Evolutionary conservation across 1,284 basidiomycete genomes (phyloP), one percentile per base, ranked within the genome.

Genomic region (Puccinia novopanici): DNA sequence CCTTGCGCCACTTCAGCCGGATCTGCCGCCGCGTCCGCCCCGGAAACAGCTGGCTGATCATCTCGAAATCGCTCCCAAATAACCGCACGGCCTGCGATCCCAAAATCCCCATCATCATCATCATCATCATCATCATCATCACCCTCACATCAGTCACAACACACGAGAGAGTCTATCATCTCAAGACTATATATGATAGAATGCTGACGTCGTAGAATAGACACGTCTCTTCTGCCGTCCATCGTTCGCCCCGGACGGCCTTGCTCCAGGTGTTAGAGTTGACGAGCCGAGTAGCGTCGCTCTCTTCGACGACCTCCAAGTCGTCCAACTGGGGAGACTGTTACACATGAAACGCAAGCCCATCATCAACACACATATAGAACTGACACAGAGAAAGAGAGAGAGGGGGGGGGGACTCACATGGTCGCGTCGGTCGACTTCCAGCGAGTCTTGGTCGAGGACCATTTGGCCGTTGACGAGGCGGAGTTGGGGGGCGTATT

Each of bases 31-130:
- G 89, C 84, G 92, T 92, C n/a, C 94, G 90, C 22, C 91, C 91
- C 40, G 93, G 93, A 50, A 95, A 89, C 13, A 94, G 88, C 82
- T 91, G 91, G 1, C 93, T 92, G 80, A 95, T 94, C 81, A 95
- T 89, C 85, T 95, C 93, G 84, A 95, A 95, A 83, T 95, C 94
- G 84, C 94, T 93, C 50, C 93, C 93, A 84, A 94, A 95, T 84
- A 94, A 92, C 4, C 90, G 89, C 48, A 95, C 87, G 15, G 92
- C 93, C 92, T 94, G 83, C 13, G 5, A 37, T n/a, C 22, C 10
- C 74, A 13, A 55, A 73, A n/a, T 71, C 72, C 34, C 48, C 59
- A 70, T 10, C 37, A 15, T 70, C 67, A 45, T 15, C n/a, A 30
- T 42, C 40, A 34, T 40, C 67, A 70, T 40, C 13, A 40, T 24